These are phyloP conservation scores for Acanthamoeba royreba DNA, from an alignment of 208 protist species.

Conservation along the genomic window DNA sequence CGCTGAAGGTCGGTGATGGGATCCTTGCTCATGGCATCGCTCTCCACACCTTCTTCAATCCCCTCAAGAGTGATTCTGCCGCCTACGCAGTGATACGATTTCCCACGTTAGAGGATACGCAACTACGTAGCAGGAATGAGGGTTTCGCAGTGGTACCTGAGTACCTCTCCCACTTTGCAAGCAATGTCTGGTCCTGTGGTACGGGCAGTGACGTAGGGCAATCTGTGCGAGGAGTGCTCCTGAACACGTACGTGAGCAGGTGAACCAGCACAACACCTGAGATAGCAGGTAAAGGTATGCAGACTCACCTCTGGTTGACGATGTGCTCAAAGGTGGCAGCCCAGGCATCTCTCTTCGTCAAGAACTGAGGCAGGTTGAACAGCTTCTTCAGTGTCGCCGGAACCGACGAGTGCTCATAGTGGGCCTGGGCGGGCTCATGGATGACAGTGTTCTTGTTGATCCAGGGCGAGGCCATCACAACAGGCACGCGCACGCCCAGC, in stretches of 20 bases:
- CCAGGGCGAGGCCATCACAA: slow-evolving; percentile 68
- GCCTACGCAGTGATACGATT: neutral
- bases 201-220: neutral
- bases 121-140: neutral
- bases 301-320: neutral
- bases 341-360: slow-evolving; percentile 63
- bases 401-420: slow-evolving; percentile 63
- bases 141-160: neutral
- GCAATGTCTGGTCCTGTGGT: neutral
- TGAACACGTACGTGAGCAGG: neutral
- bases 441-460: slow-evolving; percentile 61
- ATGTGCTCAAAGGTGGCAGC: slow-evolving; percentile 55
- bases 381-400: slow-evolving; percentile 64
- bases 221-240: neutral
- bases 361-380: slow-evolving; percentile 47
- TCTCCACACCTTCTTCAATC: neutral
- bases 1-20: neutral
- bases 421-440: neutral
- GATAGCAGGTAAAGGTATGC: neutral
- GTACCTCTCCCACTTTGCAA: neutral
- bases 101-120: neutral
- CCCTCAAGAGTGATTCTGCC: neutral
- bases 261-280: neutral
- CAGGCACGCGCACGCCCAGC: slow-evolving; percentile 62
- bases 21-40: neutral